phyloP scores from a whole-genome alignment of 371 early-diverging fungal species.

The Mucor ambiguus region DNA sequence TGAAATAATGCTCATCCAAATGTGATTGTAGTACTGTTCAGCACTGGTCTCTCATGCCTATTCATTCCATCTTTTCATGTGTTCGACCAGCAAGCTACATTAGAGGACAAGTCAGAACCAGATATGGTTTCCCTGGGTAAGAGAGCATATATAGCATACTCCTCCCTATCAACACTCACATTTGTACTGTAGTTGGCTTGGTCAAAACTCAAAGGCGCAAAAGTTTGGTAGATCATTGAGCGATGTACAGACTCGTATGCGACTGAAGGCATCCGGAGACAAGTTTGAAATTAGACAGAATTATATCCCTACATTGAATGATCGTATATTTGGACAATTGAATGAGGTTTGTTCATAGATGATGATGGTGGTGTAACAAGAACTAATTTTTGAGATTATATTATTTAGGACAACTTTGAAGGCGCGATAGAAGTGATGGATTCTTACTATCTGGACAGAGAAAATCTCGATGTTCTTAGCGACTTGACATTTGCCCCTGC shows the following conservation, averaged over 20 bases:
- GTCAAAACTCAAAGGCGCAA: slow-evolving; percentile 85
- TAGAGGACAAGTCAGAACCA: slow-evolving; percentile 57
- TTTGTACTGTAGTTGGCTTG: slow-evolving; percentile 76
- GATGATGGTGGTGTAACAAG: slow-evolving; percentile 7
- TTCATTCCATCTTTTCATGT: slow-evolving; percentile 90
- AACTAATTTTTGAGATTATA: slow-evolving; percentile 10
- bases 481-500: slow-evolving; percentile 63
- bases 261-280: slow-evolving; percentile 79
- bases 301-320: slow-evolving; percentile 80
- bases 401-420: slow-evolving; percentile 60
- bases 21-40: slow-evolving; percentile 54
- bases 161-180: background rate
- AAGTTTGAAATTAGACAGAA: slow-evolving; percentile 82
- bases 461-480: slow-evolving; percentile 84
- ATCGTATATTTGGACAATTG: slow-evolving; percentile 68
- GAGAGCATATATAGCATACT: background rate
- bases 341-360: slow-evolving; percentile 41
- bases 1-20: background rate
- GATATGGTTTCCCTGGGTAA: slow-evolving; percentile 54
- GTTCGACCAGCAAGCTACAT: slow-evolving; percentile 85
- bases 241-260: slow-evolving; percentile 86
- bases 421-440: slow-evolving; percentile 87
- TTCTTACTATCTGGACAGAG: slow-evolving; percentile 85
- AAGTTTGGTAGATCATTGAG: slow-evolving; percentile 77
- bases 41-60: slow-evolving; percentile 93